Evolutionary conservation across 768 basidiomycete genomes (phyloP).

Genomic region (Tricholoma flavovirens): DNA sequence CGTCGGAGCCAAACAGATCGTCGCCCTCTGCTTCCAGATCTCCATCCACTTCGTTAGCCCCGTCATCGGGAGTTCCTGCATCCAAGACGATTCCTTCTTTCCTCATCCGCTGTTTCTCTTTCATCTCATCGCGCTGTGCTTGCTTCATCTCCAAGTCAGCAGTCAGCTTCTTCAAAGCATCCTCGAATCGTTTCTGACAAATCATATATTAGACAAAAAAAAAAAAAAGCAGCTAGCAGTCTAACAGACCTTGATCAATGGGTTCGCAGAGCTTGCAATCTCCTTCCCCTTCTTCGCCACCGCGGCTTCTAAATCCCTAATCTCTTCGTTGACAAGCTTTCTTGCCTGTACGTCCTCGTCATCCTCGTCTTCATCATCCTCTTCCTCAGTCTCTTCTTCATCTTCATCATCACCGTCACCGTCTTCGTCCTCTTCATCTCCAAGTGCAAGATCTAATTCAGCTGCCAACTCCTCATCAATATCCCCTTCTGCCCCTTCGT

Average conservation of each 20-base stretch:
- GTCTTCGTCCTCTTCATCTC: conserved; percentile 53
- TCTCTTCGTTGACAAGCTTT: conserved; percentile 83
- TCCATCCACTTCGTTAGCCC: conserved; percentile 25
- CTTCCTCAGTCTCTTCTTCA: conserved; percentile 64
- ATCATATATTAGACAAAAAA: neutral
- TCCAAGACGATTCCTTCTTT: conserved; percentile 58
- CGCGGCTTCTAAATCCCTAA: conserved; percentile 82
- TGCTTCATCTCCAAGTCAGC: conserved; percentile 83
- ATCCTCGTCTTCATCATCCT: conserved; percentile 78
- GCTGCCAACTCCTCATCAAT: conserved; percentile 88
- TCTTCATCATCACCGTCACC: conserved; percentile 59
- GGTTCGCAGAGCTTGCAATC: conserved; percentile 78
- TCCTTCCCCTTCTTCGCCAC: conserved; percentile 82
- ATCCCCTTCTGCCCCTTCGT: conserved; percentile 67
- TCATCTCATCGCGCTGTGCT: conserved; percentile 73
- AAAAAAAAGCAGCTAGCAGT: neutral
- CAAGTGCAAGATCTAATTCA: conserved; percentile 82
- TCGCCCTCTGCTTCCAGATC: conserved; percentile 23
- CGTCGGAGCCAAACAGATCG: conserved; percentile 47
- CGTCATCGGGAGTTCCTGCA: conserved; percentile 31
- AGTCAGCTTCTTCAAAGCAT: conserved; percentile 82
- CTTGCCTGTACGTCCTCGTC: conserved; percentile 75
- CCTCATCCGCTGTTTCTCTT: conserved; percentile 64
- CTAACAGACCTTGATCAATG: conserved; percentile 67
- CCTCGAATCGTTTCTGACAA: conserved; percentile 83